A percentile compares a stretch with the other conserved stretches of the same genome.
These are phyloP conservation scores for Pinus albicaulis DNA, from an alignment of 75 land plant genomes.

Conservation along the genomic window DNA sequence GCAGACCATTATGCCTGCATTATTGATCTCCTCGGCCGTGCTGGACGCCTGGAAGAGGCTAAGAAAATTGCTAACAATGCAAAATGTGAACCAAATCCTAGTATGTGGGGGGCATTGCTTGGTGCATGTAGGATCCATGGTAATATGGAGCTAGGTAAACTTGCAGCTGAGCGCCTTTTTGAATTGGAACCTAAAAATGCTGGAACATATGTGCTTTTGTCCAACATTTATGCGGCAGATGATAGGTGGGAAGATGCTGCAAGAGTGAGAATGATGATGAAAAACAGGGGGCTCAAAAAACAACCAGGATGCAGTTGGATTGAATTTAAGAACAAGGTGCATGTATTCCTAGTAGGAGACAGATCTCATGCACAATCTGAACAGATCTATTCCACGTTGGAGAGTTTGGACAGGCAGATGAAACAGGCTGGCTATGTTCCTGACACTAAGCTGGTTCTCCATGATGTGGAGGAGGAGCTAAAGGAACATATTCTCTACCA, in stretches of 20 bases:
- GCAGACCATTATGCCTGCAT: slow-evolving; percentile 8
- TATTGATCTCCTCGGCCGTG: slow-evolving; percentile 14
- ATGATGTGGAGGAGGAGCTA: no score
- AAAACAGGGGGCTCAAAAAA: slow-evolving; percentile 8
- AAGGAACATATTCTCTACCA: no score
- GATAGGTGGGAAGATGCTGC: slow-evolving; percentile 24
- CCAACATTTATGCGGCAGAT: slow-evolving; percentile 19
- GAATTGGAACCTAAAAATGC: slow-evolving; percentile 23
- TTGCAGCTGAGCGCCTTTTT: slow-evolving; percentile 6
- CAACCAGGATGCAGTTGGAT: slow-evolving; percentile 33
- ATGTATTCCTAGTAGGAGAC: slow-evolving; percentile 36
- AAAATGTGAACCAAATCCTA: slow-evolving; percentile 1
- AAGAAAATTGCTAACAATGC: not conserved
- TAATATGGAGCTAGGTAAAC: slow-evolving; percentile 16
- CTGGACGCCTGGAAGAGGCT: slow-evolving; percentile 9
- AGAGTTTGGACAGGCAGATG: slow-evolving; percentile 1
- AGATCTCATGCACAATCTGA: slow-evolving; percentile 7
- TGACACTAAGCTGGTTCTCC: no score
- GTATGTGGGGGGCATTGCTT: slow-evolving; percentile 24
- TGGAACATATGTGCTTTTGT: slow-evolving; percentile 23
- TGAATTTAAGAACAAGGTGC: slow-evolving; percentile 23
- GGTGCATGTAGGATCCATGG: slow-evolving; percentile 20
- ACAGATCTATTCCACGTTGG: slow-evolving; percentile 3
- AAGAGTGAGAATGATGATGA: slow-evolving; percentile 6
- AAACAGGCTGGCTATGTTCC: slow-evolving; percentile 3